Evolutionary conservation across 2,329 filamentous ascomycete species (phyloP).

Genomic region (Aspergillus sp.): DNA sequence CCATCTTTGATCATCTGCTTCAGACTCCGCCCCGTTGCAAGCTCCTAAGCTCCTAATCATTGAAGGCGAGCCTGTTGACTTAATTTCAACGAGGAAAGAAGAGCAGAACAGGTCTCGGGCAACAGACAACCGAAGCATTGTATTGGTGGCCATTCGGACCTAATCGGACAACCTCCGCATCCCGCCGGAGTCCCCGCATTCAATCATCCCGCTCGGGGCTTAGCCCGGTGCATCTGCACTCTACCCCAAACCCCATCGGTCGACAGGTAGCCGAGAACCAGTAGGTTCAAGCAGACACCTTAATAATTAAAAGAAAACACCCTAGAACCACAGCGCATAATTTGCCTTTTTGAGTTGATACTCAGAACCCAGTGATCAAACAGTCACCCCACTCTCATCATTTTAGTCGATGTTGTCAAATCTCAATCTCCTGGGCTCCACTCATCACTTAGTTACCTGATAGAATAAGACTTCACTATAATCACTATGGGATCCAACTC

Average conservation of each 20-base stretch:
- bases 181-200: not conserved
- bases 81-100: not conserved
- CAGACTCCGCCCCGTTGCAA: not conserved
- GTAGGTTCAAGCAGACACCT: not conserved
- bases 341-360: no score
- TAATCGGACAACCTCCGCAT: not conserved
- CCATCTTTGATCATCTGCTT: not conserved
- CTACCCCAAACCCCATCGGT: not conserved
- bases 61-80: no score
- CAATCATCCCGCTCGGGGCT: not conserved
- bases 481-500: not conserved
- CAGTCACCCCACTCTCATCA: no score
- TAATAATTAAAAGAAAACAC: no score
- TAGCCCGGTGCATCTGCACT: not conserved
- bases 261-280: not conserved
- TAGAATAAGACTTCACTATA: not conserved
- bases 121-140: not conserved
- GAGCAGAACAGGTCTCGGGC: not conserved
- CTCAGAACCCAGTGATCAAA: no score
- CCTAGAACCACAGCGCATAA: no score
- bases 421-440: no score
- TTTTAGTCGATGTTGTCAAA: no score
- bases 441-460: not conserved
- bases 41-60: no score
- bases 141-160: no score